Conservation (phyloP, 129 eudicot species). For the Rutidosis leptorrhynchoides region DNA sequence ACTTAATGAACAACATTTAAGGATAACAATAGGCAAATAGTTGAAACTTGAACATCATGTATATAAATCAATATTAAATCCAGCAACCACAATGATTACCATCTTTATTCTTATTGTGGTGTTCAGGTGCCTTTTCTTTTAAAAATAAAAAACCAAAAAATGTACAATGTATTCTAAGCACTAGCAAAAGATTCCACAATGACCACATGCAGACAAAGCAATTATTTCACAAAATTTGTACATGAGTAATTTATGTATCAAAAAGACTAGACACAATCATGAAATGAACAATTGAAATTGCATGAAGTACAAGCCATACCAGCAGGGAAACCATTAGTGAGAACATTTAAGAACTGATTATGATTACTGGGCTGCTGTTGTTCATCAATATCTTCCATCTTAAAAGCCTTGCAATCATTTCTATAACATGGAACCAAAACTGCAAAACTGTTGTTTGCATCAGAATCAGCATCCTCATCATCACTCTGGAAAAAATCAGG, state of each 20-base stretch:
- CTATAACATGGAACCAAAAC: slow-evolving; percentile 89
- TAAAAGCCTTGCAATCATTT: slow-evolving; percentile 42
- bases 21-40: not conserved
- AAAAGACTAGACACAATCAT: slow-evolving; percentile 10
- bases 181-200: slow-evolving; percentile 13
- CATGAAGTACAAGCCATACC: slow-evolving; percentile 42
- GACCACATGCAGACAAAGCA: slow-evolving; percentile 31
- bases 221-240: slow-evolving; percentile 8
- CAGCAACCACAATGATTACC: slow-evolving; percentile 26
- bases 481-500: slow-evolving; percentile 76
- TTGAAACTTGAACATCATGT: not conserved
- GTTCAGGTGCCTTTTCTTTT: slow-evolving; percentile 21
- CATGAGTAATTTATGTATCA: slow-evolving; percentile 6
- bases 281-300: slow-evolving; percentile 9
- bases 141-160: slow-evolving; percentile 6
- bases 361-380: slow-evolving; percentile 34
- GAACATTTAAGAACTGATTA: slow-evolving; percentile 46
- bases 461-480: slow-evolving; percentile 39
- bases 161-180: slow-evolving; percentile 3
- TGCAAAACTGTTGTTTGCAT: slow-evolving; percentile 64
- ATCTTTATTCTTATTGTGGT: slow-evolving; percentile 26
- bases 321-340: slow-evolving; percentile 48
- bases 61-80: slow-evolving; percentile 4
- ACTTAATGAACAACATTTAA: not conserved
- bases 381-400: slow-evolving; percentile 18